A percentile compares a stretch with the other conserved stretches of the same genome.
Conservation (phyloP, 441 rosid genomes). For the Biscutella laevigata region DNA sequence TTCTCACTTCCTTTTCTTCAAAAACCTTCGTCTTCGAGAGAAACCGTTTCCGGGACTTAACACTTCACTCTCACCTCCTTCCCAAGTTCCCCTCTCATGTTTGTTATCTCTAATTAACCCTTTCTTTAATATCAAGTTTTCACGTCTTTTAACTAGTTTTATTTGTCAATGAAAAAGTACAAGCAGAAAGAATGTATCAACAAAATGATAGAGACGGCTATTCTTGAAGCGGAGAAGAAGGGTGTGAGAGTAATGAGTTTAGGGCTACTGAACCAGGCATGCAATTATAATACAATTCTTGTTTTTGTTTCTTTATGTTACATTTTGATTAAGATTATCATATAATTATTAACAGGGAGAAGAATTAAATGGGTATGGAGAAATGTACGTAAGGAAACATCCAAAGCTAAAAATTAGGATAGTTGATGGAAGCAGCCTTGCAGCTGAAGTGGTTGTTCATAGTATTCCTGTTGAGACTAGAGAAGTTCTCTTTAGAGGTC, state of each 20-base stretch:
- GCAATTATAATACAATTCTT: slow-evolving; percentile 15
- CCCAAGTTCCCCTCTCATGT: slow-evolving; percentile 32
- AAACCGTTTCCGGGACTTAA: slow-evolving; percentile 33
- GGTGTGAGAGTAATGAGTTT: slow-evolving; percentile 44
- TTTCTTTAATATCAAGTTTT: background rate
- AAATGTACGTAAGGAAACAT: slow-evolving; percentile 34
- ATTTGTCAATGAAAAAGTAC: slow-evolving; percentile 22
- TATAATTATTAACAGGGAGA: too few relatives aligned
- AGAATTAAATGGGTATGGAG: slow-evolving; percentile 39
- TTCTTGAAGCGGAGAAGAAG: slow-evolving; percentile 41
- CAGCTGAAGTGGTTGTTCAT: slow-evolving; percentile 34
- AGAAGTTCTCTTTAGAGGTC: slow-evolving; percentile 40
- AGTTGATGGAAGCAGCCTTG: slow-evolving; percentile 56
- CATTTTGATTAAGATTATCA: too few relatives aligned
- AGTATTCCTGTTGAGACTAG: slow-evolving; percentile 34
- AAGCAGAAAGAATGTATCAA: slow-evolving; percentile 29
- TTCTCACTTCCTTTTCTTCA: slow-evolving; percentile 24
- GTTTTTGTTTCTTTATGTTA: too few relatives aligned
- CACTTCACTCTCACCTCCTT: slow-evolving; percentile 41
- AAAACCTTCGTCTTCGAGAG: slow-evolving; percentile 35
- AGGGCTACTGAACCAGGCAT: slow-evolving; percentile 59
- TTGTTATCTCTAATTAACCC: background rate
- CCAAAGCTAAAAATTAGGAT: slow-evolving; percentile 39
- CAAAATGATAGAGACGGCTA: slow-evolving; percentile 40
- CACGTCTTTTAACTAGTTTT: background rate